Percentiles rank a stretch among this genome's conserved stretches.
These are phyloP conservation scores for Phytophthora lateralis DNA, from an alignment of 352 stramenopile genomes.

Conservation along the genomic window DNA sequence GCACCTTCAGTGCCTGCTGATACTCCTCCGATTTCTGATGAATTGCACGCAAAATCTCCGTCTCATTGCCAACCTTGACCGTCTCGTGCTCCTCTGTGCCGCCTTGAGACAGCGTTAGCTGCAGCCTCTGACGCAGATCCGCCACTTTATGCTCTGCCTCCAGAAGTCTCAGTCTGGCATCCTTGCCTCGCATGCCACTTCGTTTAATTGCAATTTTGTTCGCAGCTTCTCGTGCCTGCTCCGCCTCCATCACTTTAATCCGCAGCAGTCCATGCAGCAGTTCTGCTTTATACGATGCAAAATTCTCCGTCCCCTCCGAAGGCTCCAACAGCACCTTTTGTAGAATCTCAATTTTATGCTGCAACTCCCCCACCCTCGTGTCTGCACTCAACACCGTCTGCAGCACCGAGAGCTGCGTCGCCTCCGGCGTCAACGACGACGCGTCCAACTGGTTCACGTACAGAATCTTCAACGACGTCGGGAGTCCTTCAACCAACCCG, in stretches of 20 bases:
- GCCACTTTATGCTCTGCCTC: conserved; percentile 47
- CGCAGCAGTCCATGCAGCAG: conserved; percentile 41
- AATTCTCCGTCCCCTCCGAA: conserved; percentile 7
- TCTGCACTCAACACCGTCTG: conserved; percentile 55
- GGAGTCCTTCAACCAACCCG: conserved; percentile 73
- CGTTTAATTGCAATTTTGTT: conserved; percentile 65
- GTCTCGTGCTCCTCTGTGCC: conserved; percentile 29
- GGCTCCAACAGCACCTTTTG: conserved; percentile 34
- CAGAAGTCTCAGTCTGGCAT: conserved; percentile 50
- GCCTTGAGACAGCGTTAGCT: conserved; percentile 20
- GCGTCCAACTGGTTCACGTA: conserved; percentile 72
- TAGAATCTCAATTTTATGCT: conserved; percentile 43
- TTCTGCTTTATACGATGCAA: conserved; percentile 42
- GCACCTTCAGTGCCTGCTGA: conserved; percentile 47
- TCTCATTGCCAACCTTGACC: conserved; percentile 34
- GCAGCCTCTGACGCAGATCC: conserved; percentile 32
- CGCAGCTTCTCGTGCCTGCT: conserved; percentile 36
- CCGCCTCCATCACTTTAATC: conserved; percentile 45
- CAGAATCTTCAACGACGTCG: conserved; percentile 52
- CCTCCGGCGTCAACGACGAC: conserved; percentile 35
- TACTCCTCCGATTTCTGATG: conserved; percentile 50
- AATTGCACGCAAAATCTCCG: conserved; percentile 42
- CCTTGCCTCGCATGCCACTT: conserved; percentile 55
- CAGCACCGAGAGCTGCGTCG: conserved; percentile 39
- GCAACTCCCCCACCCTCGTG: conserved; percentile 42